These are phyloP conservation scores for Stachybotrys chartarum DNA, from an alignment of 2,329 filamentous ascomycete genomes.

Conservation along the genomic window DNA sequence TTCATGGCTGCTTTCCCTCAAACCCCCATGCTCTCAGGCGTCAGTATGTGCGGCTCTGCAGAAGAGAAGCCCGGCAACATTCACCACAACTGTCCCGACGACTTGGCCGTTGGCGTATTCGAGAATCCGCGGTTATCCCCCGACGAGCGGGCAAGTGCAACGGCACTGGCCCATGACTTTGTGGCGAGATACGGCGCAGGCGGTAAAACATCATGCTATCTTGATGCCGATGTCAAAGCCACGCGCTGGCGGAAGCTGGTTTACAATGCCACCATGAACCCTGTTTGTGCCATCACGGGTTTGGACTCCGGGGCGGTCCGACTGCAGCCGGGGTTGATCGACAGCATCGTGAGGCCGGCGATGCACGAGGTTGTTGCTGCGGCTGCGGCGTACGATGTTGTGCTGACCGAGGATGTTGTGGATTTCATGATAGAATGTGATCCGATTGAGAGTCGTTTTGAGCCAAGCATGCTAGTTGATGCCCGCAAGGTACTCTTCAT, in stretches of 20 bases:
- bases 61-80: slow-evolving; percentile 40
- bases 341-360: slow-evolving; percentile 41
- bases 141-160: slow-evolving; percentile 4
- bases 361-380: slow-evolving; percentile 46
- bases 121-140: slow-evolving; percentile 21
- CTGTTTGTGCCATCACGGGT: slow-evolving; percentile 41
- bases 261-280: slow-evolving; percentile 43
- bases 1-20: slow-evolving; percentile 40
- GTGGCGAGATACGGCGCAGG: slow-evolving; percentile 38
- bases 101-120: slow-evolving; percentile 43
- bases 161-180: slow-evolving; percentile 28
- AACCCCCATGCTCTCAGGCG: slow-evolving; percentile 45
- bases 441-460: slow-evolving; percentile 38
- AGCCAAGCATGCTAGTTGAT: slow-evolving; percentile 39
- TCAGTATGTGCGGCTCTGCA: slow-evolving; percentile 44
- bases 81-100: slow-evolving; percentile 44
- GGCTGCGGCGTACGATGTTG: slow-evolving; percentile 33
- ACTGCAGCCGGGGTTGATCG: slow-evolving; percentile 45
- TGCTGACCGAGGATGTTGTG: slow-evolving; percentile 32
- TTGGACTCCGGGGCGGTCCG: slow-evolving; percentile 45
- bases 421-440: slow-evolving; percentile 39
- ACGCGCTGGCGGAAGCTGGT: slow-evolving; percentile 45
- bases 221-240: slow-evolving; percentile 32
- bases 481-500: too few relatives aligned
- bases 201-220: slow-evolving; percentile 33